A percentile compares a stretch with the other conserved stretches of the same genome.
These are phyloP conservation scores for Termitomyces sp. DNA, from an alignment of 768 basidiomycete species.

Conservation along the genomic window DNA sequence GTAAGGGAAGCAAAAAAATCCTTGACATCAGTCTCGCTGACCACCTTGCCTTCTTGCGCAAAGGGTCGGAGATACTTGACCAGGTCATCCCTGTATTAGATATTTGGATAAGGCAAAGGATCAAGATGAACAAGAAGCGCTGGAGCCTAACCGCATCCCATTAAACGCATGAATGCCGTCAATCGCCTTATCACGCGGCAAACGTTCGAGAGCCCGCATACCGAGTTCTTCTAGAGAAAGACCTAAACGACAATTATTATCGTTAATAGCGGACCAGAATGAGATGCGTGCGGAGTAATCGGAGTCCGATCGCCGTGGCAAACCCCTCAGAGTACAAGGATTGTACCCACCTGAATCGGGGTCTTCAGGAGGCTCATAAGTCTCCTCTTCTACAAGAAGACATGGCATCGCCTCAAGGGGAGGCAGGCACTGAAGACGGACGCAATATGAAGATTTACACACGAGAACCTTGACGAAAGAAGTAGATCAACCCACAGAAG, in stretches of 20 bases:
- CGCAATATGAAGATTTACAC: slow-evolving; percentile 1
- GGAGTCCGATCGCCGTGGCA: slow-evolving; percentile 11
- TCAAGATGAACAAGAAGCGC: background rate
- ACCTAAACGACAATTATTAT: slow-evolving; percentile 37
- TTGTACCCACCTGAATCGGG: slow-evolving; percentile 67
- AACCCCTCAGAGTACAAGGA: background rate
- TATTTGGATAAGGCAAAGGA: slow-evolving; percentile 8
- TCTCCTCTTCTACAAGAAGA: slow-evolving; percentile 76
- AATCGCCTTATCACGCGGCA: slow-evolving; percentile 80
- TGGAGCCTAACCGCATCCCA: slow-evolving; percentile 62
- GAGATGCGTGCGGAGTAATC: slow-evolving; percentile 12
- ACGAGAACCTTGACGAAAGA: slow-evolving; percentile 7
- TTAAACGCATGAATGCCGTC: slow-evolving; percentile 87
- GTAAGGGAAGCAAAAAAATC: slow-evolving; percentile 60
- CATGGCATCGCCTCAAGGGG: slow-evolving; percentile 54
- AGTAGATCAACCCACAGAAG: slow-evolving; percentile 40
- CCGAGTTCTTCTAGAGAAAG: slow-evolving; percentile 83
- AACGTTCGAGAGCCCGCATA: slow-evolving; percentile 66
- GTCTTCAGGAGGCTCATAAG: slow-evolving; percentile 83
- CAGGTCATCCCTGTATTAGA: slow-evolving; percentile 59
- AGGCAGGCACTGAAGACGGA: slow-evolving; percentile 54
- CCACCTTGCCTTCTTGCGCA: slow-evolving; percentile 73
- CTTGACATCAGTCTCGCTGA: slow-evolving; percentile 69
- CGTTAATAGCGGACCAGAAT: slow-evolving; percentile 9
- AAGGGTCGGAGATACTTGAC: slow-evolving; percentile 74